Base-by-base conservation (phyloP, 2,329 filamentous ascomycete species). In the Dothistroma septosporum region DNA sequence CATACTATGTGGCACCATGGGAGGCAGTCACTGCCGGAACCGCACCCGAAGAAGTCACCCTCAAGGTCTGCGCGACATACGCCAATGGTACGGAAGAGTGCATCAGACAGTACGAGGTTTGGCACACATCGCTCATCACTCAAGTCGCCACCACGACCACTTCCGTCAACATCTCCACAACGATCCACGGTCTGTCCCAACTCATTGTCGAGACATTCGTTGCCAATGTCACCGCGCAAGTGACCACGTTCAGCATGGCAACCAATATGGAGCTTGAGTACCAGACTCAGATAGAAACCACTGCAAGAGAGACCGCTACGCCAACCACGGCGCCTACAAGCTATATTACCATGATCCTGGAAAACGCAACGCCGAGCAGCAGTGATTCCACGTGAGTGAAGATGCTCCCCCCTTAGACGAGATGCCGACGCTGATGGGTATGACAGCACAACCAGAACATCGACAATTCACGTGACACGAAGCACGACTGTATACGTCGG, bases 1-100 rank as follows among this genome's bases (percentile, higher is more conserved):
- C 77, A 3, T 79, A 76, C 72, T 79, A 74, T 67, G 64, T 79
- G 33, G 78, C 77, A 0, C 75, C 76, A 1, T 80, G 77, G 78
- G 72, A 77, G 59, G 72, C 75, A 1, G 65, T 79, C 41, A 78
- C 77, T 0, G 70, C 72, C 6, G 77, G 75, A 14, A 68, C 70
- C 0, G 63, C 68, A 0, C 77, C 78, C 2, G 68, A 70, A 1
- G 73, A 78, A 47, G 74, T 80, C 21, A 74, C 75, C 35, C 70
- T 76, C 46, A 77, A 78, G 60, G 70, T 79, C 46, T 80, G 77
- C 69, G 73, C 70, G 0, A 67, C 69, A 7, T 67, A 72, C 52
- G 65, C 69, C 12, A 71, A 77, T 58, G 75, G 70, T 19, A 73
- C 70, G 6, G 65, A 74, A 48, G 71, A 76, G 53, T 80, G 77